Percentiles rank a stretch among this genome's conserved stretches.
Evolutionary conservation across 257 asterid species (phyloP).

Genomic region (Anisodus tanguticus): DNA sequence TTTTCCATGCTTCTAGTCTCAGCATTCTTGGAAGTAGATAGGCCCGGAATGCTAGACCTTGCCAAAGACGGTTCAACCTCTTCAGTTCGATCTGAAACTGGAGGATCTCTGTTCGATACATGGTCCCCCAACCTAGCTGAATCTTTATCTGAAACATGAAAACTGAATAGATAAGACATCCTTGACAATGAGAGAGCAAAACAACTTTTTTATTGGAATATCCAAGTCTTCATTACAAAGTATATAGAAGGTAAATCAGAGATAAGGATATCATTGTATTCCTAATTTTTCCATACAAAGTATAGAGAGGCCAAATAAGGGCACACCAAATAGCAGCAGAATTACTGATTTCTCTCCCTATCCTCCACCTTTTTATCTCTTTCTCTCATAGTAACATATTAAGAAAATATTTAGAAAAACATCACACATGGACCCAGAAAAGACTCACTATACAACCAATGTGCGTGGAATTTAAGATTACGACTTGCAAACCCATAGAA

Average conservation of each 20-base stretch:
- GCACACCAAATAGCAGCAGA: background rate
- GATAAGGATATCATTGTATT: background rate
- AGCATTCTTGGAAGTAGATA: conserved; percentile 31
- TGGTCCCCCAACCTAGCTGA: conserved; percentile 38
- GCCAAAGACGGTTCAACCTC: conserved; percentile 40
- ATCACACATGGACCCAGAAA: background rate
- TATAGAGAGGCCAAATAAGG: background rate
- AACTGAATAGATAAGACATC: conserved; percentile 22
- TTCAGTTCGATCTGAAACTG: conserved; percentile 44
- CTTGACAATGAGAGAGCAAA: background rate
- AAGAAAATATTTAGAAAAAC: background rate
- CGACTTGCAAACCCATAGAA: background rate
- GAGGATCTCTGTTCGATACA: conserved; percentile 39
- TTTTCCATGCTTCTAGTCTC: conserved; percentile 38
- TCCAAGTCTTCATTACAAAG: background rate
- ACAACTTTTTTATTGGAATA: conserved; percentile 21
- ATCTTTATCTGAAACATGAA: conserved; percentile 39
- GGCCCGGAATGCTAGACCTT: conserved; percentile 42
- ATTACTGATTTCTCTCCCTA: background rate
- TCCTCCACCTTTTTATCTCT: background rate
- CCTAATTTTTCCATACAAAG: background rate
- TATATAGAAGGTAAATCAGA: background rate
- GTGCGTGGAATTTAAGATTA: background rate
- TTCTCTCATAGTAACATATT: background rate
- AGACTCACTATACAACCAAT: background rate